Conservation (phyloP, 805 yeast species). For the Gaillardinia entomophila region DNA sequence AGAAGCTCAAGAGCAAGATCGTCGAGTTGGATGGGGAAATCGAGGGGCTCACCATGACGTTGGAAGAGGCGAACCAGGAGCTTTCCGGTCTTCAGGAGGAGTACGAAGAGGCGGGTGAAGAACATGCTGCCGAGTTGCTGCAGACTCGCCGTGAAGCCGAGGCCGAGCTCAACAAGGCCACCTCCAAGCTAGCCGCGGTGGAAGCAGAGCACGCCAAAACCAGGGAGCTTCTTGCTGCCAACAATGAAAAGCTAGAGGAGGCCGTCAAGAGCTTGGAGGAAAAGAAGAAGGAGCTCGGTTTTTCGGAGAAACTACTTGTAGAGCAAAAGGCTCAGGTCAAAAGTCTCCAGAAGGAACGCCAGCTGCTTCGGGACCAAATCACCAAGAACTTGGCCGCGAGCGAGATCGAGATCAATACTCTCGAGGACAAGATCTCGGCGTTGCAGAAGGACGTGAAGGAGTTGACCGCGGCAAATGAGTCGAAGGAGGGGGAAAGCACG, state of each 20-base stretch:
- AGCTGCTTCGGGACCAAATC: background rate
- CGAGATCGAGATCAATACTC: background rate
- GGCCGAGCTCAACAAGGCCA: too few relatives aligned
- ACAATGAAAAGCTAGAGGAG: constrained; percentile 3
- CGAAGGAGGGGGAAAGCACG: background rate
- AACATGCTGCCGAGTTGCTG: too few relatives aligned
- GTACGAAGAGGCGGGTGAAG: too few relatives aligned
- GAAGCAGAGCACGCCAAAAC: too few relatives aligned
- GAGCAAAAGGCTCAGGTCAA: constrained; percentile 1
- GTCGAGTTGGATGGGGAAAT: background rate
- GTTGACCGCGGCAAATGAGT: too few relatives aligned
- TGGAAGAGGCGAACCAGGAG: background rate
- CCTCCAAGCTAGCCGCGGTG: too few relatives aligned
- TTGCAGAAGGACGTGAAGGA: background rate
- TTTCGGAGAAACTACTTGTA: background rate
- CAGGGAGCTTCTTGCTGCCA: constrained; percentile 1
- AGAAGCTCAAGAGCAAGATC: too few relatives aligned
- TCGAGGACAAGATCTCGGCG: background rate
- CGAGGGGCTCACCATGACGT: background rate
- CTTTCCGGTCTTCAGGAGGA: background rate
- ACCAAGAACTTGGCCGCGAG: background rate
- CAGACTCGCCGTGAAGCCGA: too few relatives aligned
- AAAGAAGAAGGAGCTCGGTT: too few relatives aligned
- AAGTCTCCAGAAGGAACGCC: constrained; percentile 1
- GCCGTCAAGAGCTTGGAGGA: background rate